Percentiles rank a stretch among this genome's conserved stretches.
Conservation (phyloP, 768 basidiomycete genomes). For the Boletus coccyginus region DNA sequence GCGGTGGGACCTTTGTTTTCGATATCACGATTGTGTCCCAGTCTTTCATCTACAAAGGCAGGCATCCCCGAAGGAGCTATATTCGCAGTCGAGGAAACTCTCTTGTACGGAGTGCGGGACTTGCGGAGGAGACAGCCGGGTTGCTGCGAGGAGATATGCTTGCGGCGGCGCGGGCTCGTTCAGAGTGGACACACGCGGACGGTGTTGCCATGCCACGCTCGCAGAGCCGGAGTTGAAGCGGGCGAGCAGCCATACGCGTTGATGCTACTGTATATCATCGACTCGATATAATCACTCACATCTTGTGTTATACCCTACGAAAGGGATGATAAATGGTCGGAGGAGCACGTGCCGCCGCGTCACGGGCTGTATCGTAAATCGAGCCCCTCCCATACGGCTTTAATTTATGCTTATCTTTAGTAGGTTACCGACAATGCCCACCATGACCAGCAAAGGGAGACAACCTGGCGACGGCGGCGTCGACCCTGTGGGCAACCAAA, state of each 20-base stretch:
- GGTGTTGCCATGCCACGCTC: constrained; percentile 23
- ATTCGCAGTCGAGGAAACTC: constrained; percentile 28
- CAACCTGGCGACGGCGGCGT: constrained; percentile 3
- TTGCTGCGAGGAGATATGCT: constrained; percentile 43
- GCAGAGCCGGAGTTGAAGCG: constrained; percentile 38
- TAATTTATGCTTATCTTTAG: background rate
- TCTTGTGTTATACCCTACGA: background rate
- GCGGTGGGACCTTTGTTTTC: constrained; percentile 89
- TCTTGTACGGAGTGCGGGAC: constrained; percentile 22
- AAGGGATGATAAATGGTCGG: background rate
- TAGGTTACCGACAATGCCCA: constrained; percentile 17
- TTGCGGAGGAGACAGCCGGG: constrained; percentile 49
- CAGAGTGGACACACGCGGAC: constrained; percentile 24
- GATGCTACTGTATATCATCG: background rate
- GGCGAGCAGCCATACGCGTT: background rate
- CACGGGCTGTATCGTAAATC: background rate
- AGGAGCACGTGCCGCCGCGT: constrained; percentile 15
- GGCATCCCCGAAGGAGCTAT: constrained; percentile 33
- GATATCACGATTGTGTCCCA: constrained; percentile 91
- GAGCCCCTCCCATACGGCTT: background rate
- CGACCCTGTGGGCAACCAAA: constrained; percentile 18
- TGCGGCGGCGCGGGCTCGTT: constrained; percentile 27
- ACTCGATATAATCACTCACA: background rate
- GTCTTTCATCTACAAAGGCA: constrained; percentile 70
- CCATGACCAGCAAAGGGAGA: constrained; percentile 17